A percentile compares a stretch with the other conserved stretches of the same genome.
Evolutionary conservation across 352 stramenopile species (phyloP).

Genomic region (Phytophthora megakarya): DNA sequence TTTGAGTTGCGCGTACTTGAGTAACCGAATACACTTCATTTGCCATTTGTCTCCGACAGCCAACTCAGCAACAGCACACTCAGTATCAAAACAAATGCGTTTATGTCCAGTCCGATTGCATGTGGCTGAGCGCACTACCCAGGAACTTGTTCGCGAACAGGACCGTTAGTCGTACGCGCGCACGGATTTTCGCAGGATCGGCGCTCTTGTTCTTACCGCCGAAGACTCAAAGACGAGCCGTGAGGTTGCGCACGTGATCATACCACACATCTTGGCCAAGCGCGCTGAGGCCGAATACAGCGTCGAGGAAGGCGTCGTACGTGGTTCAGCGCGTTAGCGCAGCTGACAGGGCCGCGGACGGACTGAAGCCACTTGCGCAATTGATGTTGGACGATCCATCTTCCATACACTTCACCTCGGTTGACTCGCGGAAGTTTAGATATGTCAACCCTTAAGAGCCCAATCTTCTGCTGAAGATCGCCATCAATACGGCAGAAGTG

Average conservation of each 20-base stretch:
- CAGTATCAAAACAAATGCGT: too few relatives aligned
- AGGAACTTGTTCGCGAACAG: slow-evolving; percentile 6
- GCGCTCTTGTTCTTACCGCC: slow-evolving; percentile 17
- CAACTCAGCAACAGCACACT: too few relatives aligned
- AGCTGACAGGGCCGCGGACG: not conserved
- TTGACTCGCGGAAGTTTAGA: slow-evolving; percentile 20
- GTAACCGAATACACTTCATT: too few relatives aligned
- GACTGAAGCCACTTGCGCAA: slow-evolving; percentile 23
- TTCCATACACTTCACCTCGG: slow-evolving; percentile 9
- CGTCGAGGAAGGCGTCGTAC: slow-evolving; percentile 18
- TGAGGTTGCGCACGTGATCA: slow-evolving; percentile 15
- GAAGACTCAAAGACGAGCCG: slow-evolving; percentile 6
- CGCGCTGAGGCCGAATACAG: not conserved
- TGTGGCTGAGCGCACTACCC: not conserved
- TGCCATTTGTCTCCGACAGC: too few relatives aligned
- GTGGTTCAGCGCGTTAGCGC: not conserved
- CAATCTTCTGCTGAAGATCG: too few relatives aligned
- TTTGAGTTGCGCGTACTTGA: too few relatives aligned
- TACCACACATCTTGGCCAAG: slow-evolving; percentile 17
- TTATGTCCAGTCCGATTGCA: slow-evolving; percentile 9
- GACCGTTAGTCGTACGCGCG: not conserved
- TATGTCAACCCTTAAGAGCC: not conserved
- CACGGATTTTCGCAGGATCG: not conserved
- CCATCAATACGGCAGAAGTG: slow-evolving; percentile 12
- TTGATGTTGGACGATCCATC: slow-evolving; percentile 18